Evolutionary conservation across 2,329 filamentous ascomycete genomes (phyloP).

Genomic region (Trichoderma sp.): DNA sequence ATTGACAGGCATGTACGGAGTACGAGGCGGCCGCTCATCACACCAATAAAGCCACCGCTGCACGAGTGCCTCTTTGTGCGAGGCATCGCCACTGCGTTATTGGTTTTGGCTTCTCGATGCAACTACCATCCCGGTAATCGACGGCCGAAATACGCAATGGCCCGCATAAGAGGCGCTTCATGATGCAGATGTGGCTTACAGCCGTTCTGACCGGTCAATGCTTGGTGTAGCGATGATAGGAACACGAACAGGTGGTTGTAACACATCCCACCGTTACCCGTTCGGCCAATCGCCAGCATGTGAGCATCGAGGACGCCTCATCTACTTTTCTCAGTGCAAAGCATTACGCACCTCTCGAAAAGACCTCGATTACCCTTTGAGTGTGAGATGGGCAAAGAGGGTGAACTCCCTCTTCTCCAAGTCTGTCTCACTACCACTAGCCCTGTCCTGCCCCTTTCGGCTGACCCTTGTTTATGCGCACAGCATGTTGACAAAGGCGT

Average conservation of each 20-base stretch:
- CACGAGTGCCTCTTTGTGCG: no score
- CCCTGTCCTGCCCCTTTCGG: no score
- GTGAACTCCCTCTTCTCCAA: no score
- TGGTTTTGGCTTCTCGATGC: neutral
- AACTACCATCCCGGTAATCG: neutral
- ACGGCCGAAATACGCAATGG: neutral
- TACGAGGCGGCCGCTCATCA: neutral
- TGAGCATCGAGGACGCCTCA: no score
- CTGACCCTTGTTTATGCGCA: no score
- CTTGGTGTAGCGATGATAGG: neutral
- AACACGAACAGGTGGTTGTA: neutral
- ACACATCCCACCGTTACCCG: neutral
- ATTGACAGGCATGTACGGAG: conserved; percentile 15
- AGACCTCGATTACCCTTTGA: no score
- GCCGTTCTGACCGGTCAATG: neutral
- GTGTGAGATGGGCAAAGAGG: no score
- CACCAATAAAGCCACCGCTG: neutral
- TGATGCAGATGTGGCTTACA: neutral
- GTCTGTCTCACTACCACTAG: no score
- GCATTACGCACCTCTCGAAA: no score
- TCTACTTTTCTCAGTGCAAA: no score
- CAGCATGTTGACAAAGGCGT: no score
- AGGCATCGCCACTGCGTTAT: neutral
- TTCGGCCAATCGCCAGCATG: neutral
- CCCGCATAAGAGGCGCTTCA: neutral